Conservation (phyloP, 257 asterid genomes). For the Penstemon barbatus region DNA sequence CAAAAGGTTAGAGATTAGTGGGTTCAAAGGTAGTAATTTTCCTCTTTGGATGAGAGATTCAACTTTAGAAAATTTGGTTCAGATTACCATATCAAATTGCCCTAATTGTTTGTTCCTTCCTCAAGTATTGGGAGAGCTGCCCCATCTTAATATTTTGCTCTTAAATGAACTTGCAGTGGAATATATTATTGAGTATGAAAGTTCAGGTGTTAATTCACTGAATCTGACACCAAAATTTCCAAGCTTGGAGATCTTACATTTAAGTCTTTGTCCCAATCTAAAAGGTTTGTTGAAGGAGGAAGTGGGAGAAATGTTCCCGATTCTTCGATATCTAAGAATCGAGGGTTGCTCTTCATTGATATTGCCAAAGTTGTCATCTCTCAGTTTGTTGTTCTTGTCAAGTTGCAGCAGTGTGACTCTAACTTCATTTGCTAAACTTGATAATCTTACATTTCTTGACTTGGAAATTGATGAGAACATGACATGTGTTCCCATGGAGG, state of each 20-base stretch:
- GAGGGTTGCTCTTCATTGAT: background rate
- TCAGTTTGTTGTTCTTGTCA: background rate
- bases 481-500: background rate
- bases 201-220: background rate
- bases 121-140: constrained; percentile 22
- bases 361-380: constrained; percentile 10
- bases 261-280: background rate
- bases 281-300: constrained; percentile 21
- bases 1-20: background rate
- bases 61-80: constrained; percentile 4
- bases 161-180: constrained; percentile 13
- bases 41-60: constrained; percentile 26
- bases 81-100: background rate
- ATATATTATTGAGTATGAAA: constrained; percentile 24
- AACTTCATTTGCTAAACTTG: constrained; percentile 11
- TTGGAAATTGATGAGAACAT: constrained; percentile 9
- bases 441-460: background rate
- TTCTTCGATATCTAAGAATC: background rate
- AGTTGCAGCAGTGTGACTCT: constrained; percentile 8
- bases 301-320: constrained; percentile 19
- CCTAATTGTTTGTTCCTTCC: constrained; percentile 11
- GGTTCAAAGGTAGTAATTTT: constrained; percentile 14
- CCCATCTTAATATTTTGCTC: constrained; percentile 2
- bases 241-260: background rate
- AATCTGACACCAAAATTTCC: constrained; percentile 2